A percentile compares a stretch with the other conserved stretches of the same genome.
Evolutionary conservation across 306 rosid species (phyloP).

Genomic region (Trifolium subterraneum): DNA sequence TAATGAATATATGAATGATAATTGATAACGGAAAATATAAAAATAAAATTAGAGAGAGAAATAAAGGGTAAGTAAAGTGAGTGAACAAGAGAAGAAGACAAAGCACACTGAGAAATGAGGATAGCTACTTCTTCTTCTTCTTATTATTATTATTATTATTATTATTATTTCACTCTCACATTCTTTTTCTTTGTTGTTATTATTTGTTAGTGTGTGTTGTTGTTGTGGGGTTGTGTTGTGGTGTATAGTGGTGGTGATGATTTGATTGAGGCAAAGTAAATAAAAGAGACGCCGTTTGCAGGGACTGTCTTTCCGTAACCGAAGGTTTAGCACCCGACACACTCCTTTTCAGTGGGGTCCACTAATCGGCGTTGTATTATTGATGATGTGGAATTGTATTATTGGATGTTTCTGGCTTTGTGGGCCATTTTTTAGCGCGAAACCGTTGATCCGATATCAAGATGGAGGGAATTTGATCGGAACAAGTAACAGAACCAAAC

Average conservation of each 20-base stretch:
- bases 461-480: conserved; percentile 37
- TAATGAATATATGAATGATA: not conserved
- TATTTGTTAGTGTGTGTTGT: not conserved
- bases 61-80: not conserved
- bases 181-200: conserved; percentile 31
- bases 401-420: not conserved
- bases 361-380: not conserved
- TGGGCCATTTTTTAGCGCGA: conserved; percentile 16
- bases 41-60: too few species aligned
- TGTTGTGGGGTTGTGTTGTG: not conserved
- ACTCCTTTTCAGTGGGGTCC: conserved; percentile 52
- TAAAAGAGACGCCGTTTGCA: conserved; percentile 75
- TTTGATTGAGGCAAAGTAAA: conserved; percentile 45
- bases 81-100: not conserved
- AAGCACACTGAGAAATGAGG: too few species aligned
- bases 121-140: too few species aligned
- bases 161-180: not conserved
- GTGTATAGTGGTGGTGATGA: conserved; percentile 46
- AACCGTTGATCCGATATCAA: conserved; percentile 35
- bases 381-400: conserved; percentile 9
- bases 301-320: conserved; percentile 57
- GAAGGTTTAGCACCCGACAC: conserved; percentile 63
- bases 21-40: not conserved
- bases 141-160: too few species aligned
- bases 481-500: conserved; percentile 42